Evolutionary conservation across 805 yeast species (phyloP).

Genomic region (Suhomyces sp.): DNA sequence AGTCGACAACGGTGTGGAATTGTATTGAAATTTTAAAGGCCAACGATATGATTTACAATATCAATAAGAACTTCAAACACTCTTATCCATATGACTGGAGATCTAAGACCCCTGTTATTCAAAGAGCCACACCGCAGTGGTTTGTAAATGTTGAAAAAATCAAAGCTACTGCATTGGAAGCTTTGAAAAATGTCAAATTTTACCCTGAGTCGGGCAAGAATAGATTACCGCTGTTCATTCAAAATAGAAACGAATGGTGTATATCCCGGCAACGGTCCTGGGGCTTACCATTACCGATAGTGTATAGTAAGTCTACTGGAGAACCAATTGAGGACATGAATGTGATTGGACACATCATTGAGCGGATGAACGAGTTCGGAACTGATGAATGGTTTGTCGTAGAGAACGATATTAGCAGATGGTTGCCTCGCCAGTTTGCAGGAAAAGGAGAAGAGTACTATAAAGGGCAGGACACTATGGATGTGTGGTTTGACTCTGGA

Average conservation of each 20-base stretch:
- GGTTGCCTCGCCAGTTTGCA: conserved; percentile 62
- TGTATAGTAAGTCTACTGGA: conserved; percentile 57
- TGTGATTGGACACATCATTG: conserved; percentile 56
- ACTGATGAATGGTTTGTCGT: conserved; percentile 77
- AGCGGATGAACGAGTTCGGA: conserved; percentile 54
- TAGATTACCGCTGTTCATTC: conserved; percentile 69
- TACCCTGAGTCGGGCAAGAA: conserved; percentile 70
- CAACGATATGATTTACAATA: conserved; percentile 45
- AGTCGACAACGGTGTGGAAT: conserved; percentile 27
- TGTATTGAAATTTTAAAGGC: conserved; percentile 54
- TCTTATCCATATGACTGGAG: conserved; percentile 98
- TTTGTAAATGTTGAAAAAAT: conserved; percentile 81
- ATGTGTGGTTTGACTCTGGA: conserved; percentile 99
- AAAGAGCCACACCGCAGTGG: conserved; percentile 96
- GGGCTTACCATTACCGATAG: conserved; percentile 97
- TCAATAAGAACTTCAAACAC: conserved; percentile 57
- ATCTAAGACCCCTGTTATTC: conserved; percentile 90
- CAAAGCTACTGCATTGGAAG: conserved; percentile 56
- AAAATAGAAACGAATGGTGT: conserved; percentile 91
- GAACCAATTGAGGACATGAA: conserved; percentile 59
- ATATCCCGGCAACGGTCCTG: conserved; percentile 93
- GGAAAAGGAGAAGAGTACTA: conserved; percentile 41
- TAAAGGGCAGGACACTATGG: conserved; percentile 90
- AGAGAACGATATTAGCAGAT: conserved; percentile 51
- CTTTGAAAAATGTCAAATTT: conserved; percentile 64